These are phyloP conservation scores for Xylariaceae sp. DNA, from an alignment of 2,329 filamentous ascomycete genomes.

Conservation along the genomic window DNA sequence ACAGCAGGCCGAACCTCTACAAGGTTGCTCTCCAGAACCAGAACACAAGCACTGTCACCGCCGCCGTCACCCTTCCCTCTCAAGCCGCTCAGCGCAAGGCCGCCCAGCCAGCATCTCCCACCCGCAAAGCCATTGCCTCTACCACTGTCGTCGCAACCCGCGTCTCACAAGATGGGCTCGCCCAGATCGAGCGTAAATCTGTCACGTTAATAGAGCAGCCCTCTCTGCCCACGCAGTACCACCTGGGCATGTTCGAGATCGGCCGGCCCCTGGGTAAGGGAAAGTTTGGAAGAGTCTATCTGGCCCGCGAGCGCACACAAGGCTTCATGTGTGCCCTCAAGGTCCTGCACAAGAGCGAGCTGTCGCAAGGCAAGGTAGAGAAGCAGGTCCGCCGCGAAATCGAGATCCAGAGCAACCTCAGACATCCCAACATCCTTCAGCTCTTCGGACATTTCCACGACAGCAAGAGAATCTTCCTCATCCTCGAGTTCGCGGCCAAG, in stretches of 20 bases:
- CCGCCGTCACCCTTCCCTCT: constrained; percentile 64
- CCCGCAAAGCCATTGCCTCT: constrained; percentile 48
- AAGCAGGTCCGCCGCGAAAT: constrained; percentile 86
- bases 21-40: constrained; percentile 82
- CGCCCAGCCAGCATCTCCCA: constrained; percentile 47
- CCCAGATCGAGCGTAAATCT: constrained; percentile 49
- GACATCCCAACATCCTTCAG: constrained; percentile 81
- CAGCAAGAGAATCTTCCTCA: constrained; percentile 81
- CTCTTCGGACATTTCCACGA: constrained; percentile 89
- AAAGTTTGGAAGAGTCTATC: constrained; percentile 83
- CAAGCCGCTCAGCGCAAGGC: constrained; percentile 59
- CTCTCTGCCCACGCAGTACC: constrained; percentile 62
- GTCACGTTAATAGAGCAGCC: constrained; percentile 57
- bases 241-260: constrained; percentile 93
- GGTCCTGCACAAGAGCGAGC: constrained; percentile 79
- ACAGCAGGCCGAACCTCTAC: constrained; percentile 74
- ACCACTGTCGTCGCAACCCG: constrained; percentile 29
- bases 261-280: constrained; percentile 82
- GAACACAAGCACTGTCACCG: constrained; percentile 60
- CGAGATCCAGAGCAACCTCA: constrained; percentile 84
- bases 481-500: constrained; percentile 81
- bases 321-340: constrained; percentile 86
- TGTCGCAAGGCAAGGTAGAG: constrained; percentile 75
- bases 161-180: constrained; percentile 46
- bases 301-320: constrained; percentile 74